Evolutionary conservation across 495 filamentous ascomycete genomes (phyloP).

Genomic region (Parathielavia hyrcaniae): DNA sequence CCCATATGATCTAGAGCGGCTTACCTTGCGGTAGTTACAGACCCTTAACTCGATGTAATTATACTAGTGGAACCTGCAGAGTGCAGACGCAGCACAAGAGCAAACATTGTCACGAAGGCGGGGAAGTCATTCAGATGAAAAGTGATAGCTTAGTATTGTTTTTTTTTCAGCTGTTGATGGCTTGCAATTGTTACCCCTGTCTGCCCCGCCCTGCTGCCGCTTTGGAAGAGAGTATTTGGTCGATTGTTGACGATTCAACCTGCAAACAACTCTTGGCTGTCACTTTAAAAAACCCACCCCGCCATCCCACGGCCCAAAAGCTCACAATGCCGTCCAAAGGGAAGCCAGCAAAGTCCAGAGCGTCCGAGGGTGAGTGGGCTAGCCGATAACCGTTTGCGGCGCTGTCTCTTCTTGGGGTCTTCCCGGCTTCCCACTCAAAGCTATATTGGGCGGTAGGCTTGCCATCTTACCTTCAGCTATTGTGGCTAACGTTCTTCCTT

Average conservation of each 20-base stretch:
- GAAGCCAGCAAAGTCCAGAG: conserved; percentile 33
- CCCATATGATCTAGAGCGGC: conserved; percentile 1
- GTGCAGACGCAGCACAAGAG: background rate
- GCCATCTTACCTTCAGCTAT: background rate
- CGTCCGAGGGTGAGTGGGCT: conserved; percentile 23
- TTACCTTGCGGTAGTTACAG: conserved; percentile 16
- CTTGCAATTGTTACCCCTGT: conserved; percentile 12
- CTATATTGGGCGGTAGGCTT: background rate
- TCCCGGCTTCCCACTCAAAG: background rate
- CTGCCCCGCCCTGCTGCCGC: conserved; percentile 6
- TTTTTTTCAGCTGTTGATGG: conserved; percentile 1
- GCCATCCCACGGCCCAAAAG: conserved; percentile 9
- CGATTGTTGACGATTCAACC: conserved; percentile 8
- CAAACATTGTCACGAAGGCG: background rate
- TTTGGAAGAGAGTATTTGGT: background rate
- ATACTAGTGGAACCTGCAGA: background rate
- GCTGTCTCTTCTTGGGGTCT: background rate
- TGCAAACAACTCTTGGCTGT: conserved; percentile 9
- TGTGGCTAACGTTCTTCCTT: background rate
- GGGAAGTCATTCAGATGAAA: background rate
- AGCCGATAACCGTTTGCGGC: background rate
- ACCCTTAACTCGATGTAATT: conserved; percentile 10
- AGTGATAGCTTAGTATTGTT: conserved; percentile 16
- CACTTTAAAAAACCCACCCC: conserved; percentile 9
- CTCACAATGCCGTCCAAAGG: conserved; percentile 34